A percentile compares a stretch with the other conserved stretches of the same genome.
Evolutionary conservation across 2,329 filamentous ascomycete species (phyloP).

Genomic region (Trichocomaceae sp.): DNA sequence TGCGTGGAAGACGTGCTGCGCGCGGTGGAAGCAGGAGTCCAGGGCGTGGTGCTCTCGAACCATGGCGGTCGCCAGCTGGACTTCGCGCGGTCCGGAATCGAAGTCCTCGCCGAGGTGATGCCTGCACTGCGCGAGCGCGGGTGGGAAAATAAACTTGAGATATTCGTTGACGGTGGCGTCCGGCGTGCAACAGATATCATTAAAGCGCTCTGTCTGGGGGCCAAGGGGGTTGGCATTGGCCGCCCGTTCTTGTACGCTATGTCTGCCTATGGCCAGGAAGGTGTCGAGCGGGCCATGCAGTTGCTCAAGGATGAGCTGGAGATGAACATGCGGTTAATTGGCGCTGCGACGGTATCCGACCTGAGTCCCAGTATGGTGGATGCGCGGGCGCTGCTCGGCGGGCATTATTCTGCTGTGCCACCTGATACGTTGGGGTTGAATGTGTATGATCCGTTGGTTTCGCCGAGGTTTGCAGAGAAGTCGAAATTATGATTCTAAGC

Average conservation of each 20-base stretch:
- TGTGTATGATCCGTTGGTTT: constrained; percentile 51
- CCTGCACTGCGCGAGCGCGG: constrained; percentile 70
- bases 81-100: constrained; percentile 79
- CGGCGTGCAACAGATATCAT: constrained; percentile 88
- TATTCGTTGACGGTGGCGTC: constrained; percentile 87
- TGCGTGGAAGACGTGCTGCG: constrained; percentile 88
- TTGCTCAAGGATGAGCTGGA: constrained; percentile 93
- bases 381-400: constrained; percentile 56
- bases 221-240: constrained; percentile 87
- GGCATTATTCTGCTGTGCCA: constrained; percentile 54
- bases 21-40: constrained; percentile 73
- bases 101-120: constrained; percentile 90
- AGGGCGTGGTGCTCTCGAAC: constrained; percentile 90
- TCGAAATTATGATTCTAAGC: constrained; percentile 34
- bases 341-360: constrained; percentile 66
- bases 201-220: constrained; percentile 89
- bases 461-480: constrained; percentile 46
- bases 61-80: constrained; percentile 94
- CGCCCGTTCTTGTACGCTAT: constrained; percentile 94
- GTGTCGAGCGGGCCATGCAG: constrained; percentile 88
- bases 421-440: constrained; percentile 53
- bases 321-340: constrained; percentile 97
- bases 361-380: constrained; percentile 78
- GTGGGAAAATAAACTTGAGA: constrained; percentile 69
- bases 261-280: constrained; percentile 79